phyloP scores from a whole-genome alignment of 768 basidiomycete species.

The Clathrus columnatus region DNA sequence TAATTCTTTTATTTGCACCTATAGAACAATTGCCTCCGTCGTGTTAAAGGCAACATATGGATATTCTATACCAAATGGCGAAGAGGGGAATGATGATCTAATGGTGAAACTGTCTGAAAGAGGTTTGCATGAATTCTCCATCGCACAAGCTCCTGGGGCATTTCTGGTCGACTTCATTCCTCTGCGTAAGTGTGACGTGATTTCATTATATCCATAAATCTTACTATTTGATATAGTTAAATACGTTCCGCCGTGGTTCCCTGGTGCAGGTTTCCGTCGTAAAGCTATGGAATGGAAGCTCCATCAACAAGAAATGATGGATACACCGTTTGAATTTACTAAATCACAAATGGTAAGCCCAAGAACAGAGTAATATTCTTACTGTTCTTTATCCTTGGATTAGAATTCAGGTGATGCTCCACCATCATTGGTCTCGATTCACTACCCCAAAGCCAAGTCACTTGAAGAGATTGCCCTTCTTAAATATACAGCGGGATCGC shows the following conservation, averaged over 20 bases:
- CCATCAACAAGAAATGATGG: constrained; percentile 40
- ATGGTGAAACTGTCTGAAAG: no score
- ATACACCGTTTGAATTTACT: constrained; percentile 34
- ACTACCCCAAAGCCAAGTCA: not conserved
- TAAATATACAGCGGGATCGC: constrained; percentile 11
- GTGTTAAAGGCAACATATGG: no score
- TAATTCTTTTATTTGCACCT: no score
- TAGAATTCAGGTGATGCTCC: not conserved
- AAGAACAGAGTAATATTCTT: not conserved
- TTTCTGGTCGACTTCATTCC: constrained; percentile 3
- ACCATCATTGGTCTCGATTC: not conserved
- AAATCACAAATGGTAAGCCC: constrained; percentile 29
- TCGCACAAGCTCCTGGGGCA: not conserved
- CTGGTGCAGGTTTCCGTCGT: constrained; percentile 11
- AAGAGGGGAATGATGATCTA: no score
- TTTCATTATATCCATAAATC: not conserved
- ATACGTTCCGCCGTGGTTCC: constrained; percentile 13
- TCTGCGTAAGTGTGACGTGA: not conserved
- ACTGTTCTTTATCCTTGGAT: not conserved
- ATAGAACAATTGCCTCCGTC: no score
- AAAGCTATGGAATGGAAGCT: constrained; percentile 30
- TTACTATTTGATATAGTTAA: not conserved
- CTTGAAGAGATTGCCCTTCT: constrained; percentile 6
- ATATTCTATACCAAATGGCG: no score
- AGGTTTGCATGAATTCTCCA: no score